Evolutionary conservation across 2,329 filamentous ascomycete species (phyloP).

Genomic region (Diaporthe helianthi): DNA sequence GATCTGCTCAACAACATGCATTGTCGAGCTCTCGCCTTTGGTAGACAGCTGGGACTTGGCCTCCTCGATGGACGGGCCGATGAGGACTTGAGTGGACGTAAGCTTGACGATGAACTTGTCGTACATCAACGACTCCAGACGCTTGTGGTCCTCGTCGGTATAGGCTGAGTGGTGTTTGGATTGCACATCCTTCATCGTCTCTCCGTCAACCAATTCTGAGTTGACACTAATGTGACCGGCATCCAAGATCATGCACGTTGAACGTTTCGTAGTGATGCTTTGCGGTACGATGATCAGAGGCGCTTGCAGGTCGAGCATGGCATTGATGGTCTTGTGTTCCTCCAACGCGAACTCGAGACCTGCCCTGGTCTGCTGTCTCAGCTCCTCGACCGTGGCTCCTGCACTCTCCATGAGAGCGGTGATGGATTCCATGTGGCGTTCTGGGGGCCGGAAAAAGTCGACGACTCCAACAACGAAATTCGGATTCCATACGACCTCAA

Average conservation of each 20-base stretch:
- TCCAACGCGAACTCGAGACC: constrained; percentile 95
- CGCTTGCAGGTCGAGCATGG: constrained; percentile 92
- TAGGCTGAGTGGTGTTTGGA: constrained; percentile 88
- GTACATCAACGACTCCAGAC: constrained; percentile 93
- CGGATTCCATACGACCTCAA: constrained; percentile 98
- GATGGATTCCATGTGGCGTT: constrained; percentile 98
- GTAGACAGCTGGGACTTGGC: constrained; percentile 82
- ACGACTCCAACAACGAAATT: constrained; percentile 89
- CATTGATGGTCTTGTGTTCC: constrained; percentile 98
- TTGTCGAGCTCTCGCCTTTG: constrained; percentile 70
- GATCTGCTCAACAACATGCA: constrained; percentile 95
- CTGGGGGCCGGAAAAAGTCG: constrained; percentile 95
- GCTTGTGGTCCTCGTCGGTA: constrained; percentile 86
- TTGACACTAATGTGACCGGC: constrained; percentile 94
- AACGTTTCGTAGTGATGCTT: constrained; percentile 81
- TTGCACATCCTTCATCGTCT: constrained; percentile 88
- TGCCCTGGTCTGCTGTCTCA: constrained; percentile 93
- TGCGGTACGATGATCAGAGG: constrained; percentile 96
- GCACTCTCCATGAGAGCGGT: constrained; percentile 94
- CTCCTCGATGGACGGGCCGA: constrained; percentile 90
- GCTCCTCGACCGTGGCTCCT: constrained; percentile 91
- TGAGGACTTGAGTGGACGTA: constrained; percentile 92
- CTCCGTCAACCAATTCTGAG: constrained; percentile 90
- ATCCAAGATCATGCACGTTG: constrained; percentile 91
- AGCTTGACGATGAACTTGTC: constrained; percentile 95